A percentile compares a stretch with the other conserved stretches of the same genome.
Conservation (phyloP, 2,329 filamentous ascomycete species). For the Penicillium janthinellum region DNA sequence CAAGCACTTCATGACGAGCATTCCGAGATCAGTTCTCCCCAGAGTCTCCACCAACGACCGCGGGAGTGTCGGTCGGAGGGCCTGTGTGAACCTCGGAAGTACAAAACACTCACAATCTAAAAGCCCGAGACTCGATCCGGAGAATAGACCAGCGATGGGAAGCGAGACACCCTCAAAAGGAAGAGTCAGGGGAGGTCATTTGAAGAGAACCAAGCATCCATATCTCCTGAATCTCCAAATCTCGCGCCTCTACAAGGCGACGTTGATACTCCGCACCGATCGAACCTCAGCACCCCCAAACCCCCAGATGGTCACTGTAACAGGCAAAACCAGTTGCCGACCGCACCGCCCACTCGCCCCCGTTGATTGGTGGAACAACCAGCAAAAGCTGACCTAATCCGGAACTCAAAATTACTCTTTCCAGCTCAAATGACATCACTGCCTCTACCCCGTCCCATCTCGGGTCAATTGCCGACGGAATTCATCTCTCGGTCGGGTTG, state of each 20-base stretch:
- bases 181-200: neutral
- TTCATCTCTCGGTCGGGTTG: constrained; percentile 4
- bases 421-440: constrained; percentile 15
- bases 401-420: constrained; percentile 14
- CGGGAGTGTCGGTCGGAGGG: neutral
- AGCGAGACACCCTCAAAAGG: neutral
- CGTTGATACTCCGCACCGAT: neutral
- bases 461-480: constrained; percentile 26
- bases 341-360: constrained; percentile 1
- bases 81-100: neutral
- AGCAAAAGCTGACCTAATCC: constrained; percentile 11
- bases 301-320: neutral
- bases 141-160: neutral
- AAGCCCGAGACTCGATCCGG: neutral
- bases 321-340: constrained; percentile 16
- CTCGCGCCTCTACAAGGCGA: neutral
- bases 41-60: neutral
- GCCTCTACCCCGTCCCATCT: neutral
- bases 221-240: neutral
- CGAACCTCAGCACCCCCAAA: neutral
- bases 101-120: neutral
- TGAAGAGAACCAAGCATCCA: neutral
- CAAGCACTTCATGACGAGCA: neutral
- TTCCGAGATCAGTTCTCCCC: neutral
- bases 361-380: constrained; percentile 19